Base-by-base conservation (phyloP, 768 basidiomycete genomes). In the Tulasnella sp. region DNA sequence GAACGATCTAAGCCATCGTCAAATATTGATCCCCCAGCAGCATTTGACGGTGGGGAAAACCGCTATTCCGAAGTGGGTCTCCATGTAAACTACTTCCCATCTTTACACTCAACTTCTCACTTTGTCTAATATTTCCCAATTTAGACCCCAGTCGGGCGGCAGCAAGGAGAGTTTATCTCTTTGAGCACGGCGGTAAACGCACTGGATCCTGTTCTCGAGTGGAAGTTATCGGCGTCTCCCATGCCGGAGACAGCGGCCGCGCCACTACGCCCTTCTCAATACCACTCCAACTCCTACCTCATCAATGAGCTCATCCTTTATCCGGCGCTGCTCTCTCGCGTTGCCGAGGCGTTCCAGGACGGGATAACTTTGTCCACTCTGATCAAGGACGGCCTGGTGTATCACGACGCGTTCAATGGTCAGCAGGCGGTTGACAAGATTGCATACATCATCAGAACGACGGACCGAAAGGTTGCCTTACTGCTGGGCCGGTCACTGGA, bases 391-490 rank as follows among this genome's bases (percentile, higher is more conserved):
- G 97, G 96, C 2, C 90, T 99, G 83, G 95, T 95, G 7, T 99
- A 99, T 88, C 96, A 94, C 84, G 96, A 97, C 83, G 92, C 96
- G 1, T 99, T 99, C 83, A 97, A 99, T 85, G 98, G 98, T 5
- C 92, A 96, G 37, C 96, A 97, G 84, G 98, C 98, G 0, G 97
- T 99, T 50, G 96, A 97, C 86, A 95, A 96, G 87, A 95, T 99
- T 82, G 93, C 96, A 20, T 96, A 97, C 84, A 97, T 99, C 85
- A 98, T 99, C 90, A 97, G 97, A 87, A 99, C 98, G 3, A 96
- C 96, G 9, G 98, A 99, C 87, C 90, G 98, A 20, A 99, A 98
- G 86, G 89, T 99, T 37, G 98, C 98, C 16, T 87, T 99, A 72
- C 89, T 99, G 2, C 90, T 99, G n/a, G 98, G 98, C 7, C 91